Conservation (phyloP, 495 filamentous ascomycete species). For the Daldinia concentrica region DNA sequence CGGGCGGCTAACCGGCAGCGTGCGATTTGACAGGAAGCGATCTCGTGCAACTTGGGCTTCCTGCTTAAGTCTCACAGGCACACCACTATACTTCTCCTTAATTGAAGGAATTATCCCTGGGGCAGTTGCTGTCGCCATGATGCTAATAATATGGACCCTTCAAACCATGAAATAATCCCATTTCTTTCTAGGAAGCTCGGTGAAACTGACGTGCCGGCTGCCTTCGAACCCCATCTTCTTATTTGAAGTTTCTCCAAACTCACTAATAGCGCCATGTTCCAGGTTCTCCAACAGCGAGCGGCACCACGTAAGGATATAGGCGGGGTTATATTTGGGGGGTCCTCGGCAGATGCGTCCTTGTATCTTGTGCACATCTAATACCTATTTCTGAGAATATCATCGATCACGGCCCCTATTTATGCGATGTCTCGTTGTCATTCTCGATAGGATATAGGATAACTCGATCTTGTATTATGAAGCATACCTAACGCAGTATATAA, state of each 20-base stretch:
- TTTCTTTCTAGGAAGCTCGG: not conserved
- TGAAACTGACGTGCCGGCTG: not conserved
- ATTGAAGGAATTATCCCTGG: constrained; percentile 31
- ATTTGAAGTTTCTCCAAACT: constrained; percentile 22
- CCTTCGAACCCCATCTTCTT: constrained; percentile 20
- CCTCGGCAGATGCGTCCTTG: constrained; percentile 36
- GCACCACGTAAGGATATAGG: constrained; percentile 21
- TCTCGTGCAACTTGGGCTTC: constrained; percentile 45
- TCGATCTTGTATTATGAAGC: too few relatives aligned
- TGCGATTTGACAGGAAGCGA: constrained; percentile 47
- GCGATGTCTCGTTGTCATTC: not conserved
- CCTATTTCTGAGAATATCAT: not conserved
- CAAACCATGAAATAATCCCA: not conserved
- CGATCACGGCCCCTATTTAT: not conserved
- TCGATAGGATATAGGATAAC: not conserved
- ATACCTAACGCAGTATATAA: too few relatives aligned
- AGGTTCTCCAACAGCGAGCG: constrained; percentile 11
- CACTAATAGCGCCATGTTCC: not conserved
- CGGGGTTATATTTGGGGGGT: constrained; percentile 34
- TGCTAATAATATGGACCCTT: constrained; percentile 3
- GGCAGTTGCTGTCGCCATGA: constrained; percentile 21
- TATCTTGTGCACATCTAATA: constrained; percentile 4
- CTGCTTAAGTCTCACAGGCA: constrained; percentile 43
- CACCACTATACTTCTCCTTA: constrained; percentile 45
- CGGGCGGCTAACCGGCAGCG: constrained; percentile 46